Base-by-base conservation (phyloP, 305 asterid genomes). In the Ilex paraguariensis region DNA sequence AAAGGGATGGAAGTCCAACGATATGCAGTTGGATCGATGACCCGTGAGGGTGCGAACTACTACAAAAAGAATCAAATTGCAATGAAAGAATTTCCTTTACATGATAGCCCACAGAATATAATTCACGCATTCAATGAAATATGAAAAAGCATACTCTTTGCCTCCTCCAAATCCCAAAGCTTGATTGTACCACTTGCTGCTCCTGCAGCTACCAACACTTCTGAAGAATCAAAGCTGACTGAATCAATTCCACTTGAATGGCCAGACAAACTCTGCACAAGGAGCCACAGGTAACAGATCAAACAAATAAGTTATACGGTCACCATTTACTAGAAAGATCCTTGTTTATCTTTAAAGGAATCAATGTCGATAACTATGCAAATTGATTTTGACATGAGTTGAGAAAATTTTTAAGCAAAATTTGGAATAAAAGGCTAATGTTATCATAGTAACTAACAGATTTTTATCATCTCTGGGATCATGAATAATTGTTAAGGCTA, bases 161-260 rank as follows among this genome's bases (percentile, higher is more conserved):
- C 99, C 85, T 93, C 99, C 82, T 90, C 99, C 74, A 93, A 82
- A 79, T 93, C 99, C 96, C 95, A 93, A 67, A 93, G 96, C 84
- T 93, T 93, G 81, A 93, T 78, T 66, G 99, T 93, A 56, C 97
- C 96, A 75, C 97, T 93, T 53, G 99, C 97, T 67, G 99, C 92
- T 67, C 97, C 97, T 40, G 97, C 99, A 82, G 97, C 99, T 61
- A 93, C 96, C 82, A 93, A 80, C 40, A 81, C 91, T 80, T 93
- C 99, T 62, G 95, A 86, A 64, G 99, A 87, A 83, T 90, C 99
- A 79, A 93, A 93, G 89, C 95, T 74, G 60, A 93, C 97, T 13
- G 99, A 93, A 84, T 93, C 99, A 63, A 93, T 84, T 75, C 99
- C 99, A 74, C 99, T 93, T 28, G 99, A 82, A 77, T 93, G 99